Base-by-base conservation (phyloP, 2,329 filamentous ascomycete species). In the Pleurostoma richardsiae region DNA sequence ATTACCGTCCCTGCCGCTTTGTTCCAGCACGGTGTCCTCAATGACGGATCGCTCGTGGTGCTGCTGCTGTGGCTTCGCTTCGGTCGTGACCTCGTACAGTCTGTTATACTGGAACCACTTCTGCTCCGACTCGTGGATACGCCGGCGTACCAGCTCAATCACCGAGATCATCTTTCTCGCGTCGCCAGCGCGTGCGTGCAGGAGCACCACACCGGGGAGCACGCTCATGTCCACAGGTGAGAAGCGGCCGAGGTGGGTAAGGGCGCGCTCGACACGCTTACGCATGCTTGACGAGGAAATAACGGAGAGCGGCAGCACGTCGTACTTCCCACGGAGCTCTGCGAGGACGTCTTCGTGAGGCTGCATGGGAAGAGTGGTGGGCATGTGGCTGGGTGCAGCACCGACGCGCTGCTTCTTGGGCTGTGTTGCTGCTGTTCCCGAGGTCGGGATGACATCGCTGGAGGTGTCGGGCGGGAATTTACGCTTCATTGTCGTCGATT, bases 121-220 rank as follows among this genome's bases (percentile, higher is more conserved):
- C 49, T 66, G 69, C 4, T 69, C 70, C 39, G 68, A 63, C 43
- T 72, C 69, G 30, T 57, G 66, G 44, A 86, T 64, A 41, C 80
- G 68, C 38, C 76, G 68, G 61, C 85, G 85, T 47, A 73, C 74
- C 36, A 86, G 82, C 63, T 90, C 86, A 40, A 75, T 74, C 41
- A 89, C 76, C 4, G 79, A 84, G 55, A 88, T 78, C 56, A 88
- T 70, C 63, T 90, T 90, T 63, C 72, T 73, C 2, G 79, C 73
- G 3, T 80, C 74, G 7, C 61, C 50, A 1, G 74, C 67, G 26
- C 73, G 72, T 30, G 77, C 74, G 55, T 79, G 70, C 19, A 82
- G 62, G 38, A 82, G 59, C n/a, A 70, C 69, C 10, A 72, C 57
- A 7, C 63, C 61, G 0, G 59, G 60, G 2, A 56, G 52, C n/a